phyloP scores from a whole-genome alignment of 257 asterid genomes.

The Salvia rosmarinus region DNA sequence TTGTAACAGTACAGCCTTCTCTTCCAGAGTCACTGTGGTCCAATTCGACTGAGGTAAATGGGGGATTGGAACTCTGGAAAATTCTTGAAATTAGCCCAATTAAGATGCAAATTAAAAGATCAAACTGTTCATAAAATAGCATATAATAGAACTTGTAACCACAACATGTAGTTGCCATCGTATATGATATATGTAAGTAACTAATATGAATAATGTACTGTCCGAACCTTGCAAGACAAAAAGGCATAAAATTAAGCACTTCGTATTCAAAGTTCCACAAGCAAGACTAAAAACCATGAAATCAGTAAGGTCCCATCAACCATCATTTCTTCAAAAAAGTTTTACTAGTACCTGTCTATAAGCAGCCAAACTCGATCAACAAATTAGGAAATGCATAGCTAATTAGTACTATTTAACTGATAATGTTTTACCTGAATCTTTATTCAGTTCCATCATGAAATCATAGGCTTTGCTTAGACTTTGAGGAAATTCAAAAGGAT shows the following conservation, averaged over 20 bases:
- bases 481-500: not conserved
- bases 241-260: slow-evolving; percentile 5
- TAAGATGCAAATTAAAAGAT: slow-evolving; percentile 21
- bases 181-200: slow-evolving; percentile 9
- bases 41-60: slow-evolving; percentile 94
- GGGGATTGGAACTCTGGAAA: slow-evolving; percentile 97
- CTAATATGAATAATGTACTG: slow-evolving; percentile 15
- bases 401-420: slow-evolving; percentile 11
- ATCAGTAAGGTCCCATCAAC: slow-evolving; percentile 7
- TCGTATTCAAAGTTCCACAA: slow-evolving; percentile 27
- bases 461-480: not conserved
- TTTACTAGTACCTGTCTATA: not conserved
- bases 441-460: not conserved
- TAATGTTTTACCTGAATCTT: not conserved
- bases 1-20: slow-evolving; percentile 98
- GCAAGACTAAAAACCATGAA: slow-evolving; percentile 3
- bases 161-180: slow-evolving; percentile 1
- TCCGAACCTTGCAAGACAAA: slow-evolving; percentile 15
- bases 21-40: slow-evolving; percentile 99
- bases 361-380: slow-evolving; percentile 11
- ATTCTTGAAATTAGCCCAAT: slow-evolving; percentile 40
- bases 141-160: slow-evolving; percentile 23
- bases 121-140: slow-evolving; percentile 15
- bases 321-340: slow-evolving; percentile 20
- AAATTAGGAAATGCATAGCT: slow-evolving; percentile 20